These are phyloP conservation scores for Yarrowia sp. DNA, from an alignment of 805 yeast genomes.

Conservation along the genomic window DNA sequence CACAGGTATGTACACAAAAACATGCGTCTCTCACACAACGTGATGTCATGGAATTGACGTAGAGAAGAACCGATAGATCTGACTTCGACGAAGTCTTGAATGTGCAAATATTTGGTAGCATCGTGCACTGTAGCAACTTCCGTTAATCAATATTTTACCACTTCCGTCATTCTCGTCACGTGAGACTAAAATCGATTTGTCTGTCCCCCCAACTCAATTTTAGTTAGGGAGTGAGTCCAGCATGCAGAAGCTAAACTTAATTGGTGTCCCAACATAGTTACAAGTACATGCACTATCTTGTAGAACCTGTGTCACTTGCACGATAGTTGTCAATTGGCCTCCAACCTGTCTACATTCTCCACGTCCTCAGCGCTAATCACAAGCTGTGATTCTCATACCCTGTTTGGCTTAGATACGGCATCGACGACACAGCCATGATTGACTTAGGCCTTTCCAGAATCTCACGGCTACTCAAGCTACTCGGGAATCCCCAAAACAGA, in stretches of 20 bases:
- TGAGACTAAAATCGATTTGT: neutral
- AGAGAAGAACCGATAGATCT: neutral
- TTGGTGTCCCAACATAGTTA: constrained; percentile 17
- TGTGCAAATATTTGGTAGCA: no score
- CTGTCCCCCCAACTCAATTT: neutral
- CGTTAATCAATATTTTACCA: no score
- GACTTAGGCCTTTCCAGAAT: constrained; percentile 67
- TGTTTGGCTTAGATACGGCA: neutral
- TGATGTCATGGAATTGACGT: neutral
- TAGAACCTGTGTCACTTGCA: neutral
- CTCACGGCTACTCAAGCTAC: constrained; percentile 53
- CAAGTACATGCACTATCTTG: constrained; percentile 9
- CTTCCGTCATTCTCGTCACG: neutral
- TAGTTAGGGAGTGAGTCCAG: neutral
- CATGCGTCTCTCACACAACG: neutral
- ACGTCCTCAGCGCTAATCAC: neutral
- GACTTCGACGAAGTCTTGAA: no score
- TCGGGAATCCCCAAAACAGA: constrained; percentile 73
- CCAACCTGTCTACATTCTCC: no score
- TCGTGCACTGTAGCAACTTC: no score
- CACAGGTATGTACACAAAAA: no score
- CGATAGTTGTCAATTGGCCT: neutral
- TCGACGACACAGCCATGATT: constrained; percentile 47
- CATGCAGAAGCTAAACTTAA: constrained; percentile 27
- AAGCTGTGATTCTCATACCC: no score